phyloP scores from a whole-genome alignment of 306 rosid genomes.

The Crataegus laevigata region DNA sequence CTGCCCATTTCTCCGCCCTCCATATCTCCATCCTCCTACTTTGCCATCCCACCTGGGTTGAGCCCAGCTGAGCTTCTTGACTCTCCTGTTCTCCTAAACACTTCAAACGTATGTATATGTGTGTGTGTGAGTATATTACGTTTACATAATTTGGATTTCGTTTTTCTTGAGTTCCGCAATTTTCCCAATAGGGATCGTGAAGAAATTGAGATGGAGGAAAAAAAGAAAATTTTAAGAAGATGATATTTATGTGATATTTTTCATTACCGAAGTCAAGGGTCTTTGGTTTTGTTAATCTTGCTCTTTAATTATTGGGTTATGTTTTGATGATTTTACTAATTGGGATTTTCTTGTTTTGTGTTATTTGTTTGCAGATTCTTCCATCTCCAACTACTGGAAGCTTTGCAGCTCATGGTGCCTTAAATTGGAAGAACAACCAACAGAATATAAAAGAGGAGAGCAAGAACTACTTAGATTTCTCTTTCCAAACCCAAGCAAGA shows the following conservation, averaged over 20 bases:
- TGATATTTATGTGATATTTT: background rate
- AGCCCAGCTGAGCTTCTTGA: constrained; percentile 86
- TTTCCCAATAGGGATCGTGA: background rate
- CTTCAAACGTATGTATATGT: constrained; percentile 48
- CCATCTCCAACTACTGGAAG: constrained; percentile 85
- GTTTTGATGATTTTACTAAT: constrained; percentile 2
- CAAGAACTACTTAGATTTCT: constrained; percentile 45
- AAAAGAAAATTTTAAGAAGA: background rate
- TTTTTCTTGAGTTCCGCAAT: background rate
- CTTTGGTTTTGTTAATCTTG: background rate
- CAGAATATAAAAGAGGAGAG: constrained; percentile 53
- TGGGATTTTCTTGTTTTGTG: background rate
- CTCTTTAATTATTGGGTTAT: background rate
- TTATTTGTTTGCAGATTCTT: constrained; percentile 33
- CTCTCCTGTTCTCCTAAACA: constrained; percentile 73
- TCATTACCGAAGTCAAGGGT: background rate
- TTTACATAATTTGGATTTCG: background rate
- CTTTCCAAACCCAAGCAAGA: constrained; percentile 51
- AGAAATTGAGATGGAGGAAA: background rate
- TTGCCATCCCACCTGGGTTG: constrained; percentile 62
- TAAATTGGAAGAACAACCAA: constrained; percentile 47
- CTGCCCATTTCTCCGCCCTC: constrained; percentile 74
- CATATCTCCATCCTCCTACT: constrained; percentile 64
- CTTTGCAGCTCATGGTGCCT: constrained; percentile 41
- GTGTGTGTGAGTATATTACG: background rate